Evolutionary conservation across 1,139 yeast genomes (phyloP).

Genomic region (Candida glucosophila): DNA sequence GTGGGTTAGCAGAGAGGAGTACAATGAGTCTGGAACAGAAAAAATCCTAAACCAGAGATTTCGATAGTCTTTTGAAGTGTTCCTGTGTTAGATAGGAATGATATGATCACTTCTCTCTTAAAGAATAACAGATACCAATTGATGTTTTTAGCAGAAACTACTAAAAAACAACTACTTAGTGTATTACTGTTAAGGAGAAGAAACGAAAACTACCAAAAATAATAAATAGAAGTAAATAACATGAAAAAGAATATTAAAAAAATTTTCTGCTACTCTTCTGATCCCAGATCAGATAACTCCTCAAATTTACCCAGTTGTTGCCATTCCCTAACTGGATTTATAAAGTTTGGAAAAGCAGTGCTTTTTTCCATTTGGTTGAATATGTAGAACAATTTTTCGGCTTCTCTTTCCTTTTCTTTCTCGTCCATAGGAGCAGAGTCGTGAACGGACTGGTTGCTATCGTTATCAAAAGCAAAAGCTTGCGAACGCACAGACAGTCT

Average conservation of each 20-base stretch:
- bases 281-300: conserved; percentile 6
- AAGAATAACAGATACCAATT: too few relatives aligned
- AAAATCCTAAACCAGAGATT: conserved; percentile 68
- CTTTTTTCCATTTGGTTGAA: conserved; percentile 42
- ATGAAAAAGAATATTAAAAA: neutral
- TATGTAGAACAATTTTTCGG: conserved; percentile 40
- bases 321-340: conserved; percentile 33
- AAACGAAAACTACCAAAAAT: too few relatives aligned
- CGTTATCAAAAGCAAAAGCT: neutral
- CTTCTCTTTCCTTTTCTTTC: conserved; percentile 48
- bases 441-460: neutral
- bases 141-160: too few relatives aligned
- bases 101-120: too few relatives aligned
- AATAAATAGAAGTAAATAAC: neutral
- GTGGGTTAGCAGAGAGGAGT: conserved; percentile 91
- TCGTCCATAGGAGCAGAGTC: conserved; percentile 32
- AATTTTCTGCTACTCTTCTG: neutral
- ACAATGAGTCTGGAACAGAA: conserved; percentile 85
- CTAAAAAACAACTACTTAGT: too few relatives aligned
- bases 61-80: conserved; percentile 25
- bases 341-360: conserved; percentile 34
- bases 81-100: conserved; percentile 1
- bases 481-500: too few relatives aligned
- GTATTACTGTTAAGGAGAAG: too few relatives aligned
- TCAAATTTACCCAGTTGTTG: conserved; percentile 27